Percentiles rank a stretch among this genome's conserved stretches.
Conservation (phyloP, 495 filamentous ascomycete species). For the Xylaria telfairii region DNA sequence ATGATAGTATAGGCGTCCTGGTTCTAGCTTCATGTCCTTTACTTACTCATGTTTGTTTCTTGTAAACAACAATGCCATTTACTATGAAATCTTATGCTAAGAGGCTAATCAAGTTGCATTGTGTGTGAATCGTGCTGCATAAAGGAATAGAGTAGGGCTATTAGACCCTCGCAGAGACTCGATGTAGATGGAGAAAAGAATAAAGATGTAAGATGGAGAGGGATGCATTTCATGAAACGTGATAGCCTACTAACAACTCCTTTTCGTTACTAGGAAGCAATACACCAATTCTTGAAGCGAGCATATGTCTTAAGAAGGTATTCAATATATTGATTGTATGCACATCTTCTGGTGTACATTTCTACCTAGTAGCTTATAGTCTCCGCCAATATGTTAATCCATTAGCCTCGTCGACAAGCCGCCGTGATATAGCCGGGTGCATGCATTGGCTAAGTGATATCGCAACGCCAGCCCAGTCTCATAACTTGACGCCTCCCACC, state of each 20-base stretch:
- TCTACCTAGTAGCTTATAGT: not conserved
- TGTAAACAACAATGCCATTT: not conserved
- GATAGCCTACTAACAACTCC: not conserved
- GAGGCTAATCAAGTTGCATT: not conserved
- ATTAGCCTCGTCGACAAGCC: not conserved
- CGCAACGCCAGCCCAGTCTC: not conserved
- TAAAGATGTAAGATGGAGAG: not conserved
- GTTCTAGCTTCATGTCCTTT: too few species aligned
- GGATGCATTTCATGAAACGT: not conserved
- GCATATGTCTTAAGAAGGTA: not conserved
- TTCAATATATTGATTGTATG: not conserved
- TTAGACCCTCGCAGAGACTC: not conserved
- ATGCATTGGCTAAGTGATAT: slow-evolving; percentile 1
- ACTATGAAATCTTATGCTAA: not conserved
- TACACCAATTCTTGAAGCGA: not conserved
- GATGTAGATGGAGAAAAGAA: not conserved
- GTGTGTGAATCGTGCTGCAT: not conserved
- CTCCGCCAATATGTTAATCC: not conserved
- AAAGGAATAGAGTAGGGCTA: not conserved
- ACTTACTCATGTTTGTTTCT: too few species aligned
- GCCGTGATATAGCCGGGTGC: not conserved
- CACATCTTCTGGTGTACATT: slow-evolving; percentile 8
- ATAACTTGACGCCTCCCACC: not conserved
- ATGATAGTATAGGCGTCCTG: too few species aligned
- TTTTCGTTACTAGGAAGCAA: not conserved